Evolutionary conservation across 2,329 filamentous ascomycete genomes (phyloP).

Genomic region (Xylariomycetidae sp.): DNA sequence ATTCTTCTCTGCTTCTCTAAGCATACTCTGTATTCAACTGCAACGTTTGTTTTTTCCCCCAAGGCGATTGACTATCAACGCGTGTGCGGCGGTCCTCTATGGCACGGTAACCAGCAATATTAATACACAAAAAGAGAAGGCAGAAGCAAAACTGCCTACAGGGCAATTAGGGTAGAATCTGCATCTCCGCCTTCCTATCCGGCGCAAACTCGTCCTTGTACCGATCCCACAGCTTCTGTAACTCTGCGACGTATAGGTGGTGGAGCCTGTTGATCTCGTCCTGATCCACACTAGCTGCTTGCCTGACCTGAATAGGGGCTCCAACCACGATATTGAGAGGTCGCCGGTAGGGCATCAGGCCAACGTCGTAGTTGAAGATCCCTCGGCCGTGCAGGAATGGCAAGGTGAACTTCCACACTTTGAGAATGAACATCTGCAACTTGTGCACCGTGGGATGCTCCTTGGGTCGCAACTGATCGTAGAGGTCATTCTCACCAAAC

Average conservation of each 20-base stretch:
- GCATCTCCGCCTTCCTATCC: constrained; percentile 59
- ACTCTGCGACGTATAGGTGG: constrained; percentile 68
- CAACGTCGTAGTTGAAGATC: constrained; percentile 97
- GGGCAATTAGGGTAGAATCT: constrained; percentile 38
- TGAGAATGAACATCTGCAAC: constrained; percentile 79
- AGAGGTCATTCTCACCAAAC: constrained; percentile 95
- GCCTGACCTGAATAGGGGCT: constrained; percentile 66
- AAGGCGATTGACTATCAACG: too few species aligned
- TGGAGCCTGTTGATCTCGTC: constrained; percentile 79
- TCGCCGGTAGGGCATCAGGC: constrained; percentile 86
- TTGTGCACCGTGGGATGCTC: constrained; percentile 75
- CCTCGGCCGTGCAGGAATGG: constrained; percentile 86
- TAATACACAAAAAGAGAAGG: not conserved
- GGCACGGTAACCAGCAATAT: not conserved
- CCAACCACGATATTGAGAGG: constrained; percentile 89
- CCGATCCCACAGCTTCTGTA: constrained; percentile 67
- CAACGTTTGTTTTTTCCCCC: too few species aligned
- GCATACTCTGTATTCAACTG: too few species aligned
- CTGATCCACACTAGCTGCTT: constrained; percentile 60
- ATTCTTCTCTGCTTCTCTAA: too few species aligned
- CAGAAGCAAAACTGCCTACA: constrained; percentile 1
- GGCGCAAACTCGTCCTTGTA: constrained; percentile 74
- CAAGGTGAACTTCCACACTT: constrained; percentile 84
- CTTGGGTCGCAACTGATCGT: constrained; percentile 78
- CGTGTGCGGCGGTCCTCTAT: too few species aligned